Percentiles rank a stretch among this genome's conserved stretches.
These are phyloP conservation scores for Kwoniella botswanensis DNA, from an alignment of 768 basidiomycete genomes.

Conservation along the genomic window DNA sequence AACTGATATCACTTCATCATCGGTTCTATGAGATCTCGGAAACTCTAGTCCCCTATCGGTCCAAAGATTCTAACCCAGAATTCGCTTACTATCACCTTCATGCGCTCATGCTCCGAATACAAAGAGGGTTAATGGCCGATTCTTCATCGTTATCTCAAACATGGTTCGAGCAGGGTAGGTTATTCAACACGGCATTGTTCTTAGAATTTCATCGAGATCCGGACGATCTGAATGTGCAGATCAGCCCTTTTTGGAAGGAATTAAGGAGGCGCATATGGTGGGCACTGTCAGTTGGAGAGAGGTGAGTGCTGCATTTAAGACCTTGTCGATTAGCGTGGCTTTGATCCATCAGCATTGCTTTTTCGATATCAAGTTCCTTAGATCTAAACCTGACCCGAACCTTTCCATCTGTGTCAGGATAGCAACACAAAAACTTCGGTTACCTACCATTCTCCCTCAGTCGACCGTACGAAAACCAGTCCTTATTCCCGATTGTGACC, in stretches of 20 bases:
- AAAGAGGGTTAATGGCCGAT: neutral
- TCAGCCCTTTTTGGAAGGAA: slow-evolving; percentile 14
- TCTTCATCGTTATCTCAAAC: slow-evolving; percentile 2
- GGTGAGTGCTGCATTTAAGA: slow-evolving; percentile 6
- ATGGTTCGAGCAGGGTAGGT: slow-evolving; percentile 5
- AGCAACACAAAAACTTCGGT: neutral
- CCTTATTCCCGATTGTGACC: slow-evolving; percentile 12
- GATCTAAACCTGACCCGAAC: neutral
- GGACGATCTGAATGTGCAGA: neutral
- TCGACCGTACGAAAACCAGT: slow-evolving; percentile 3
- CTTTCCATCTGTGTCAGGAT: slow-evolving; percentile 1
- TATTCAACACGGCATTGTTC: neutral
- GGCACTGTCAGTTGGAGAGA: neutral
- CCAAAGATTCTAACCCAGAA: neutral
- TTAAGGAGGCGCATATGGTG: slow-evolving; percentile 21
- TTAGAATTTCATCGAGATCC: slow-evolving; percentile 16
- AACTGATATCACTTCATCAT: neutral
- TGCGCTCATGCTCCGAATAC: slow-evolving; percentile 1
- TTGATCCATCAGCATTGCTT: no score
- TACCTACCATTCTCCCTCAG: slow-evolving; percentile 1
- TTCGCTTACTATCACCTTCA: slow-evolving; percentile 20
- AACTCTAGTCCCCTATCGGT: neutral
- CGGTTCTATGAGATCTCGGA: slow-evolving; percentile 5
- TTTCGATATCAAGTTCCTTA: neutral
- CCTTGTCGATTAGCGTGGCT: no score